Percentiles rank a stretch among this genome's conserved stretches.
Evolutionary conservation across 2,329 filamentous ascomycete genomes (phyloP).

Genomic region (Didymella keratinophila): DNA sequence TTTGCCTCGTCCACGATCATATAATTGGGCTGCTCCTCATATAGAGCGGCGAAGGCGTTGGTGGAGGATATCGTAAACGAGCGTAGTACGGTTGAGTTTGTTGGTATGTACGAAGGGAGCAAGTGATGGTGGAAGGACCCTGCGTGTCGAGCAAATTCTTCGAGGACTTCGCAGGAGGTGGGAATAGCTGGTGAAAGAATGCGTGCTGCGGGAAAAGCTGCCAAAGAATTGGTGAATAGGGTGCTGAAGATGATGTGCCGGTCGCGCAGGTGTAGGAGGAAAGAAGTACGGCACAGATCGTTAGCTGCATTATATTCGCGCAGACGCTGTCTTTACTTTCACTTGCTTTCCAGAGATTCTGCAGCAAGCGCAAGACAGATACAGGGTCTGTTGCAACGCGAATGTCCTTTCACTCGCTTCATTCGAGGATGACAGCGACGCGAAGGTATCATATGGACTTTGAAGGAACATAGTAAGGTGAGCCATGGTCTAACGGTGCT

Average conservation of each 20-base stretch:
- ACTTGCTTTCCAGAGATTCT: neutral
- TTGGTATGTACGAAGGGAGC: no score
- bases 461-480: neutral
- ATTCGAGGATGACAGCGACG: neutral
- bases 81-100: no score
- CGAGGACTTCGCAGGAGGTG: no score
- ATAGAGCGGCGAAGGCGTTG: neutral
- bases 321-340: neutral
- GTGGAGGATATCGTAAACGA: neutral
- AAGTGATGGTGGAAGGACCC: no score
- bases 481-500: neutral
- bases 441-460: neutral
- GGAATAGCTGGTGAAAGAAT: no score
- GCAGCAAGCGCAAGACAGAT: neutral
- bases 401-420: constrained; percentile 1
- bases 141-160: no score
- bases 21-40: neutral
- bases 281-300: no score
- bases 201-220: no score
- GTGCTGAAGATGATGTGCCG: no score
- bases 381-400: neutral
- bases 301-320: neutral
- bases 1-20: neutral
- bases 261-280: no score
- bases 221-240: no score